Conservation (phyloP, 768 basidiomycete genomes). For the Tephrocybe sp. region DNA sequence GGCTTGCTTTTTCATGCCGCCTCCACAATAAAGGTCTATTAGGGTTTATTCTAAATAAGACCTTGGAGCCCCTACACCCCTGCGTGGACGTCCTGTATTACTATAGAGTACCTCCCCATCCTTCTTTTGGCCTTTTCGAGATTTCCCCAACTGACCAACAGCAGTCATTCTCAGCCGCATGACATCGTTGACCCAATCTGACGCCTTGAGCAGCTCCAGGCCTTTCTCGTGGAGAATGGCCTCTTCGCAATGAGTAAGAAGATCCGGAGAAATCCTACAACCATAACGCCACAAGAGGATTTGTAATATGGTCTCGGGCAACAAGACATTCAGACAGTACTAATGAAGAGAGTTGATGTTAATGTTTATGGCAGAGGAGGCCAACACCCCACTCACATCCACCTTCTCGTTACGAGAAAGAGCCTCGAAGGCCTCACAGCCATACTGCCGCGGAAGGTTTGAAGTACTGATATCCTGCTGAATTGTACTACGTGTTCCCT, state of each 20-base stretch:
- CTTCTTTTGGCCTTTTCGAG: constrained; percentile 9
- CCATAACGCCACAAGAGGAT: constrained; percentile 72
- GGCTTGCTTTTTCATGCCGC: too few relatives aligned
- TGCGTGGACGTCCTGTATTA: constrained; percentile 22
- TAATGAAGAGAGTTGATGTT: constrained; percentile 20
- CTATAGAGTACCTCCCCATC: constrained; percentile 4
- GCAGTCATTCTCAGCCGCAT: constrained; percentile 35
- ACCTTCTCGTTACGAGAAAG: constrained; percentile 47
- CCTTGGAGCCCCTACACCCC: constrained; percentile 20
- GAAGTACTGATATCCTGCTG: not conserved
- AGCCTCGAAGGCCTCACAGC: constrained; percentile 41
- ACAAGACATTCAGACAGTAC: constrained; percentile 72
- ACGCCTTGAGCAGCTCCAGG: constrained; percentile 42
- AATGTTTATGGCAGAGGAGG: not conserved
- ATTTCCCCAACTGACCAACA: constrained; percentile 24
- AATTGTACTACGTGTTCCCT: constrained; percentile 5
- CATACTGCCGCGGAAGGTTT: constrained; percentile 23
- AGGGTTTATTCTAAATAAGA: constrained; percentile 23
- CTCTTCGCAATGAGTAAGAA: constrained; percentile 57
- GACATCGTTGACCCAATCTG: constrained; percentile 71
- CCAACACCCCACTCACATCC: constrained; percentile 35
- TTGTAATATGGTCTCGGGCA: constrained; percentile 71
- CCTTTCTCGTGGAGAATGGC: constrained; percentile 48
- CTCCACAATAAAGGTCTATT: not conserved
- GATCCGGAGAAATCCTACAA: constrained; percentile 43